Evolutionary conservation across 2,329 filamentous ascomycete genomes (phyloP), one percentile per base, ranked within the genome.

Genomic region (Thelonectria olida): DNA sequence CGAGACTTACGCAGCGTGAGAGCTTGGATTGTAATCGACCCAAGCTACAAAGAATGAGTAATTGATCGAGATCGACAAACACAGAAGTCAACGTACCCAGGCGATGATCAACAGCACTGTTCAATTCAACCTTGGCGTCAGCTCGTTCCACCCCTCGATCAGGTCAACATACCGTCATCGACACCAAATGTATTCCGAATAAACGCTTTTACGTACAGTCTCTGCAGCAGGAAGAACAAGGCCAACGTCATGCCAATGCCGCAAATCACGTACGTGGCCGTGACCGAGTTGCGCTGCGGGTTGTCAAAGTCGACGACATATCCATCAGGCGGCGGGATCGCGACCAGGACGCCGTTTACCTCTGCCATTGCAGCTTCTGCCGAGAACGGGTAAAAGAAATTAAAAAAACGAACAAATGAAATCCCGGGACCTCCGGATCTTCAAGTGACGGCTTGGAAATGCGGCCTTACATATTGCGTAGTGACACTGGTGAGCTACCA

Each of bases 191-290:
- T 69, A 22, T 64, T 64, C 3, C 65, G 65, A 2, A 73, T 58
- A 44, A 68, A 73, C 0, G 74, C 36, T 52, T 75, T 76, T 2
- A 73, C 75, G 58, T 76, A 76, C 15, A 68, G 62, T 25, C 74
- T 61, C 54, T 76, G 74, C 2, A 56, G n/a, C 7, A 76, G 31
- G 3, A 66, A 62, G 5, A 72, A 31, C 2, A 71, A 45, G 2
- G 74, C 73, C 31, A 76, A 44, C 1, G 66, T 39, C 1, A 64
- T 70, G 4, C 67, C 58, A 4, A 75, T 52, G 1, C 66, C 72
- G 56, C 74, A 74, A 12, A 75, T 53, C 13, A 54, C 8, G 20
- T 63, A 60, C 17, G 59, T 55, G 4, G 57, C 55, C 28, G 57
- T 22, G 28, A 39, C 36, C 12, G 53, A 28, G 17, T 63, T 52